These are phyloP conservation scores for Yarrowia bubula DNA, from an alignment of 805 yeast genomes.

Conservation along the genomic window DNA sequence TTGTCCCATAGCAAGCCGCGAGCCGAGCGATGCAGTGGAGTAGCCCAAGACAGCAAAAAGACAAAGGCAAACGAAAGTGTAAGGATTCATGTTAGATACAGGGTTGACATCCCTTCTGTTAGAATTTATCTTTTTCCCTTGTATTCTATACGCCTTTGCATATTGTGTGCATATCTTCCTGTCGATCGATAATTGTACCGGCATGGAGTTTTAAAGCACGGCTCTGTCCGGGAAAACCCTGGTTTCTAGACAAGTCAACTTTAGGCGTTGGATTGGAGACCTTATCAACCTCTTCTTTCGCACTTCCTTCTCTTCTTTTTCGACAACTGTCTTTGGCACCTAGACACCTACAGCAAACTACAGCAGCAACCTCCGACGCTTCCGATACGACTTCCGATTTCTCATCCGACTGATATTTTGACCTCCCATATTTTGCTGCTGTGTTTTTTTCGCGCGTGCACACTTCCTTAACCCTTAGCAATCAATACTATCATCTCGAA, in stretches of 20 bases:
- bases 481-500: slow-evolving; percentile 10
- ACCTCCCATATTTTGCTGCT: background rate
- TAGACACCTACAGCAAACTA: too few relatives aligned
- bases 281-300: background rate
- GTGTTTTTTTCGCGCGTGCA: background rate
- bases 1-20: background rate
- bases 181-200: slow-evolving; percentile 6
- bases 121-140: slow-evolving; percentile 7
- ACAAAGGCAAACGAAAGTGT: background rate
- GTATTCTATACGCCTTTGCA: slow-evolving; percentile 25
- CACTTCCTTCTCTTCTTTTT: background rate
- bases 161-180: slow-evolving; percentile 8
- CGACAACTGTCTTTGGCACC: background rate
- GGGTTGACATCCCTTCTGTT: slow-evolving; percentile 12
- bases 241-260: background rate
- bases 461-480: slow-evolving; percentile 1
- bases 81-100: background rate
- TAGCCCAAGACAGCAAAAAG: background rate
- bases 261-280: background rate
- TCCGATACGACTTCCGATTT: too few relatives aligned
- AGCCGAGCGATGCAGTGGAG: background rate
- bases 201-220: slow-evolving; percentile 9
- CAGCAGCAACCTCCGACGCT: too few relatives aligned
- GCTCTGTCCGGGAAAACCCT: slow-evolving; percentile 11
- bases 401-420: background rate